These are phyloP conservation scores for Pseudogymnoascus sp. DNA, from an alignment of 2,329 filamentous ascomycete species.

Conservation along the genomic window DNA sequence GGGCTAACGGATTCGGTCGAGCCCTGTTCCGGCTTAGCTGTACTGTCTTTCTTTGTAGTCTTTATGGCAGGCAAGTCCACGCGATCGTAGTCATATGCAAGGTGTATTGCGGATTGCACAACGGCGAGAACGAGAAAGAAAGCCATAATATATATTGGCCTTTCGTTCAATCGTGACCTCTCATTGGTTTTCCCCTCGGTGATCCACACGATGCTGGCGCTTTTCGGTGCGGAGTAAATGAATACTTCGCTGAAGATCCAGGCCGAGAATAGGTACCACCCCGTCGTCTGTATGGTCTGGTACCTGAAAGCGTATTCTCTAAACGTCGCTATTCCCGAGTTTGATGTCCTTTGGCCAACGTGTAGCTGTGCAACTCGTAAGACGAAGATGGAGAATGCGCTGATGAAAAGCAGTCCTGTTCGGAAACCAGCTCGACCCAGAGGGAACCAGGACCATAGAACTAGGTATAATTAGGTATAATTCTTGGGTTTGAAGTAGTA, in stretches of 20 bases:
- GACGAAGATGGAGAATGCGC: slow-evolving; percentile 68
- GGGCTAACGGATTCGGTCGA: slow-evolving; percentile 26
- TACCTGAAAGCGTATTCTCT: slow-evolving; percentile 42
- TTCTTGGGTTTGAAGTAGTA: slow-evolving; percentile 7
- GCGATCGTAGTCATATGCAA: slow-evolving; percentile 65
- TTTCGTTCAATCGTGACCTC: slow-evolving; percentile 72
- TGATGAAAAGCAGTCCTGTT: slow-evolving; percentile 65
- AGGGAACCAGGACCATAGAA: slow-evolving; percentile 81
- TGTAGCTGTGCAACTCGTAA: slow-evolving; percentile 80
- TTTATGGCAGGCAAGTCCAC: slow-evolving; percentile 34
- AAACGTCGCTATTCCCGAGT: slow-evolving; percentile 58
- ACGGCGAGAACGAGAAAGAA: slow-evolving; percentile 61
- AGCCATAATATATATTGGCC: slow-evolving; percentile 68
- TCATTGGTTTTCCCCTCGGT: slow-evolving; percentile 61
- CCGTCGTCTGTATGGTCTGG: slow-evolving; percentile 58
- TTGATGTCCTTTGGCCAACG: slow-evolving; percentile 61
- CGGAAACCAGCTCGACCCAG: slow-evolving; percentile 67
- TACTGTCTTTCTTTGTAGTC: slow-evolving; percentile 19
- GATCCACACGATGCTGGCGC: slow-evolving; percentile 61
- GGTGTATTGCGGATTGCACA: slow-evolving; percentile 60
- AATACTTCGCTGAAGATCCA: slow-evolving; percentile 75
- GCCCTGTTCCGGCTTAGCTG: slow-evolving; percentile 8
- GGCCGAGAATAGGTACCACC: slow-evolving; percentile 71
- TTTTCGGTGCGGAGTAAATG: slow-evolving; percentile 57
- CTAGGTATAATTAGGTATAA: slow-evolving; percentile 26